phyloP scores from a whole-genome alignment of 148 eudicot species.

The Rhododendron henanense region DNA sequence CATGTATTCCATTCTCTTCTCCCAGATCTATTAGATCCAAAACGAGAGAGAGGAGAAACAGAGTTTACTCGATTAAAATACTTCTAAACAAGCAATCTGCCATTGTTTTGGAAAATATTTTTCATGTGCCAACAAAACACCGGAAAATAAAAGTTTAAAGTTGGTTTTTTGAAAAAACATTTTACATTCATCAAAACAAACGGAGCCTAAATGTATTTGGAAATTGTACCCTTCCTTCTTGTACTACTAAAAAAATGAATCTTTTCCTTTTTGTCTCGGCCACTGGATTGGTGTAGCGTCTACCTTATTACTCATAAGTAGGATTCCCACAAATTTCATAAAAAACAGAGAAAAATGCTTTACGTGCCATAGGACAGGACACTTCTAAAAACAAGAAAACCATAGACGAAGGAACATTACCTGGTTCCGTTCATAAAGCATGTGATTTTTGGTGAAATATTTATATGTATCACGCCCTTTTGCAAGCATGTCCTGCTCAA shows the following conservation, averaged over 20 bases:
- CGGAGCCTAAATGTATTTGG: not conserved
- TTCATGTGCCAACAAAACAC: too few relatives aligned
- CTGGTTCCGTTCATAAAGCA: constrained; percentile 99
- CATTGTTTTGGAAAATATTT: too few relatives aligned
- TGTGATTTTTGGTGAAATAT: constrained; percentile 94
- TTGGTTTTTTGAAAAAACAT: too few relatives aligned
- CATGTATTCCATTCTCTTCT: too few relatives aligned
- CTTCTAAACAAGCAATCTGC: too few relatives aligned
- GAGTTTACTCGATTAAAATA: too few relatives aligned
- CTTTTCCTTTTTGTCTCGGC: not conserved
- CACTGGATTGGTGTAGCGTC: not conserved
- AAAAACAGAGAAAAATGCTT: not conserved
- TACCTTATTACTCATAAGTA: not conserved
- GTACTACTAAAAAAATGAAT: not conserved
- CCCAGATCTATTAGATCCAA: too few relatives aligned
- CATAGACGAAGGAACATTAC: constrained; percentile 24
- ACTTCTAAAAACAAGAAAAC: not conserved
- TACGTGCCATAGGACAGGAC: not conserved
- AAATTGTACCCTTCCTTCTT: not conserved
- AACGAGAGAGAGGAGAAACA: too few relatives aligned
- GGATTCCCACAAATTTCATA: not conserved
- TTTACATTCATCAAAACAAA: too few relatives aligned
- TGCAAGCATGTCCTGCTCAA: constrained; percentile 89
- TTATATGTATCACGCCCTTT: constrained; percentile 96
- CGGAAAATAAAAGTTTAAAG: too few relatives aligned